phyloP scores from a whole-genome alignment of 441 rosid species.

The Populus hybrid region DNA sequence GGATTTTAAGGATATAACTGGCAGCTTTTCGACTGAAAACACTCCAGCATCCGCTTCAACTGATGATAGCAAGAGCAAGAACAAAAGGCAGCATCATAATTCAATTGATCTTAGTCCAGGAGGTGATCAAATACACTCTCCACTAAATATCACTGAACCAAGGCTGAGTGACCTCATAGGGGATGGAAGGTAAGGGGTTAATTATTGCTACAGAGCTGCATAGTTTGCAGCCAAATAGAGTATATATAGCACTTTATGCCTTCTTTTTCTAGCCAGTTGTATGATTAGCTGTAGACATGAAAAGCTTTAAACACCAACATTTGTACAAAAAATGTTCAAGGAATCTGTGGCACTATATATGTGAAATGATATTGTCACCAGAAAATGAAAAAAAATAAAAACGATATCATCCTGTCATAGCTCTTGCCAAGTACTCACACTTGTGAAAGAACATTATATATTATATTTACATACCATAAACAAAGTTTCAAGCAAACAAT shows the following conservation, averaged over 20 bases:
- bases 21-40: constrained; percentile 11
- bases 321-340: neutral
- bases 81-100: neutral
- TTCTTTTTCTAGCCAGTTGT: neutral
- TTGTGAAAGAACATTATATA: neutral
- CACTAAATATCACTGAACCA: constrained; percentile 17
- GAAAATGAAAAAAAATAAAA: too few relatives aligned
- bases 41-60: neutral
- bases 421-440: neutral
- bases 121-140: constrained; percentile 5
- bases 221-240: neutral
- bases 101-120: neutral
- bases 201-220: neutral
- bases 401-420: neutral
- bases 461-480: neutral
- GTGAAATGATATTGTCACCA: neutral
- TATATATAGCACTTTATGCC: neutral
- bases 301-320: neutral
- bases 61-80: neutral
- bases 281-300: neutral
- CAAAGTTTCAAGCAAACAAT: neutral
- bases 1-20: too few relatives aligned
- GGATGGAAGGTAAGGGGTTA: constrained; percentile 16
- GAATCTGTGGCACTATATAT: neutral
- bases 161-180: constrained; percentile 23